phyloP scores from a whole-genome alignment of 768 basidiomycete genomes.

The Boletus vinaceobasis region DNA sequence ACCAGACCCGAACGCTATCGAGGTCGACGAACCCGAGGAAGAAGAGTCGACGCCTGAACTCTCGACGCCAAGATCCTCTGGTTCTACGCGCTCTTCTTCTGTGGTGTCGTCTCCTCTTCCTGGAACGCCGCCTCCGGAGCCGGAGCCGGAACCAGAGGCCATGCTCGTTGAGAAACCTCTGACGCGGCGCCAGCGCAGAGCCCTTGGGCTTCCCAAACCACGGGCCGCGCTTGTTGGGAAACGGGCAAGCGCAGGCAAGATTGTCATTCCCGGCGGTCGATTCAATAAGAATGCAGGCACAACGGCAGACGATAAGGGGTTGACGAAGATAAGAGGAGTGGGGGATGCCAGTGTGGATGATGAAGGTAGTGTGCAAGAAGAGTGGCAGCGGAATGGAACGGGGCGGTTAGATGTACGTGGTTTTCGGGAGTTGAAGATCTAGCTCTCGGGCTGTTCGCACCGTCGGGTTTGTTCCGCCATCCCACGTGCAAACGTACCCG shows the following conservation, averaged over 20 bases:
- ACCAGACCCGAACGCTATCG: slow-evolving; percentile 18
- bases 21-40: slow-evolving; percentile 29
- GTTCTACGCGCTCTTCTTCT: slow-evolving; percentile 32
- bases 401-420: slow-evolving; percentile 74
- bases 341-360: slow-evolving; percentile 31
- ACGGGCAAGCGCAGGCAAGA: slow-evolving; percentile 49
- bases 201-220: slow-evolving; percentile 61
- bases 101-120: slow-evolving; percentile 36
- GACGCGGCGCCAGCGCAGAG: slow-evolving; percentile 67
- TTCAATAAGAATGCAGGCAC: slow-evolving; percentile 32
- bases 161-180: slow-evolving; percentile 36
- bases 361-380: slow-evolving; percentile 34
- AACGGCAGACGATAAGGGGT: slow-evolving; percentile 7
- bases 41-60: slow-evolving; percentile 41
- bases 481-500: not conserved
- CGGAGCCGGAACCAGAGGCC: slow-evolving; percentile 20
- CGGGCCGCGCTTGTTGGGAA: slow-evolving; percentile 33
- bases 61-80: slow-evolving; percentile 35
- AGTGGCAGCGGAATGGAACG: slow-evolving; percentile 67
- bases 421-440: slow-evolving; percentile 75
- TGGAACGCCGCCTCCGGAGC: slow-evolving; percentile 32
- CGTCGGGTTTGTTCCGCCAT: not conserved
- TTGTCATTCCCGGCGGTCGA: slow-evolving; percentile 60
- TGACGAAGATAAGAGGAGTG: slow-evolving; percentile 19
- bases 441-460: slow-evolving; percentile 7